Evolutionary conservation across 2,329 filamentous ascomycete genomes (phyloP).

Genomic region (Colletotrichum agaves): DNA sequence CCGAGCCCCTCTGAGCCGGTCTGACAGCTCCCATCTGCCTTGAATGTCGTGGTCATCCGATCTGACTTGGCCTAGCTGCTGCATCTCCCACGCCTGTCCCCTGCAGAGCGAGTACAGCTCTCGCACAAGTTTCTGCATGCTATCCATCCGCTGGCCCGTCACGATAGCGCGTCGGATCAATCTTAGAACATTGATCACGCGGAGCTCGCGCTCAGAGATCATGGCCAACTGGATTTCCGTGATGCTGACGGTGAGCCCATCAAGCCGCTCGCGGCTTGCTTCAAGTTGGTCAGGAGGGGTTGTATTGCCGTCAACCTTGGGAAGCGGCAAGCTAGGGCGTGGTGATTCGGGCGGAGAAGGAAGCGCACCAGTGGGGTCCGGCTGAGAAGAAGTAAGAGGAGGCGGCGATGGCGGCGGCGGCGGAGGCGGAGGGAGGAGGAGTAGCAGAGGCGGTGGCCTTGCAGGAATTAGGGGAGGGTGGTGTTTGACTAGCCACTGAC

Average conservation of each 20-base stretch:
- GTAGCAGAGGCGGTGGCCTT: not conserved
- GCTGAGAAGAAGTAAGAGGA: not conserved
- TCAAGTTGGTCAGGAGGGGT: not conserved
- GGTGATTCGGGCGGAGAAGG: not conserved
- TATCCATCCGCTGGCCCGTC: not conserved
- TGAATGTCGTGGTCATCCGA: too few species aligned
- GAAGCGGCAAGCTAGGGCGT: not conserved
- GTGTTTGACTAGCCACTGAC: not conserved
- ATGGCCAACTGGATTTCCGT: not conserved
- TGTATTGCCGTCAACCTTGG: not conserved
- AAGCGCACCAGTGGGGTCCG: not conserved
- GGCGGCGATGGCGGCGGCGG: not conserved
- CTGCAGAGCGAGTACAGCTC: not conserved
- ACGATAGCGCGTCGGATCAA: not conserved
- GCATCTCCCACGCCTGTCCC: not conserved
- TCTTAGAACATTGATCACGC: not conserved
- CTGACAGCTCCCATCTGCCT: not conserved
- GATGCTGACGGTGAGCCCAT: not conserved
- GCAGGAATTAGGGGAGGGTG: not conserved
- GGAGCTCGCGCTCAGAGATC: not conserved
- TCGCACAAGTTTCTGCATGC: not conserved
- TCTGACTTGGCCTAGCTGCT: not conserved
- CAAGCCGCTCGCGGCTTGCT: not conserved
- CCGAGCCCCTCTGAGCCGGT: not conserved
- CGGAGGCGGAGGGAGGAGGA: not conserved